Conservation (phyloP, 805 yeast genomes). For the Wickerhamomyces subpelliculosus region DNA sequence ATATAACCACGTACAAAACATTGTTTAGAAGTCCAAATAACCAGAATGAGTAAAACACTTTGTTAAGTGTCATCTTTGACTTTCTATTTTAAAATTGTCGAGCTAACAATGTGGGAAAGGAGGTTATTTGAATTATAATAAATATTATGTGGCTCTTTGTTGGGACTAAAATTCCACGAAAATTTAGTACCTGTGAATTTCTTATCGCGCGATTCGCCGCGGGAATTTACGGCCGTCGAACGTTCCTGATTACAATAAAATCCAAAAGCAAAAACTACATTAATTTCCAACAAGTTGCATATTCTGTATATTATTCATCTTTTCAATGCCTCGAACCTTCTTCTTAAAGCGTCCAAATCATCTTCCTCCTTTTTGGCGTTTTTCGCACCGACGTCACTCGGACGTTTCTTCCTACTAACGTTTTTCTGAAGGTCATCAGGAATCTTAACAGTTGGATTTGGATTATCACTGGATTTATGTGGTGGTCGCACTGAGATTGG, state of each 20-base stretch:
- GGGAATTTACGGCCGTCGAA: too few relatives aligned
- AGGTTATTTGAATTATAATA: too few relatives aligned
- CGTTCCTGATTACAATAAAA: too few relatives aligned
- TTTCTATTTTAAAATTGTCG: too few relatives aligned
- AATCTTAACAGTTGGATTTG: conserved; percentile 29
- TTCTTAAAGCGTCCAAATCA: conserved; percentile 60
- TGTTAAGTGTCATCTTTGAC: not conserved
- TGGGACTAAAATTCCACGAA: too few relatives aligned
- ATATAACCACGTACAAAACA: conserved; percentile 82
- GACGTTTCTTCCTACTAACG: conserved; percentile 22
- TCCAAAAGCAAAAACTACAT: too few relatives aligned
- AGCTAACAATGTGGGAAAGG: too few relatives aligned
- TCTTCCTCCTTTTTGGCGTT: conserved; percentile 24
- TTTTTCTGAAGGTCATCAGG: conserved; percentile 34
- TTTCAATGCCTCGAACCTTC: conserved; percentile 74
- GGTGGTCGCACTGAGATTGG: conserved; percentile 40
- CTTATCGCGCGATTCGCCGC: too few relatives aligned
- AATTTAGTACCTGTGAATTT: too few relatives aligned
- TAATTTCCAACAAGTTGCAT: too few relatives aligned
- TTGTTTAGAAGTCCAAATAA: conserved; percentile 83
- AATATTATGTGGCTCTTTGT: too few relatives aligned
- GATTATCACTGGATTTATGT: conserved; percentile 33
- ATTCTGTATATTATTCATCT: too few relatives aligned
- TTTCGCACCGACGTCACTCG: conserved; percentile 13
- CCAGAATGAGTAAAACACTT: conserved; percentile 55